These are phyloP conservation scores for Sporisorium reilianum DNA, from an alignment of 1,284 basidiomycete genomes.

Conservation along the genomic window DNA sequence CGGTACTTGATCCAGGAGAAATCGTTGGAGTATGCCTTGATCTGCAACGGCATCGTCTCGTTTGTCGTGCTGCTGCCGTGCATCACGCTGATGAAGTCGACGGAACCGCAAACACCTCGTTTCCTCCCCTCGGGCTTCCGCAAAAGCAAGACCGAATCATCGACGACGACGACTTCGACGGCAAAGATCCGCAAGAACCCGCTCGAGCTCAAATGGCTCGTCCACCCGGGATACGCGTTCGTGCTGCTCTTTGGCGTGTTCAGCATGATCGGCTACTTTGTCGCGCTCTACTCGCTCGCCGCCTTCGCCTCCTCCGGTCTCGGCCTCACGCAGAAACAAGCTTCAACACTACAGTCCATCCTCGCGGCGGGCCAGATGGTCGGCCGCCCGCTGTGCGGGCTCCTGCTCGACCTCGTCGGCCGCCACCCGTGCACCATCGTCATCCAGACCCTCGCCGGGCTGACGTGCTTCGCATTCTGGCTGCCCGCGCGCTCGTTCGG, in stretches of 20 bases:
- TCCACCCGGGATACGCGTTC: constrained; percentile 65
- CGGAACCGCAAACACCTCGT: constrained; percentile 20
- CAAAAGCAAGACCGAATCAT: not conserved
- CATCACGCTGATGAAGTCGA: constrained; percentile 67
- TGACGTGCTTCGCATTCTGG: constrained; percentile 71
- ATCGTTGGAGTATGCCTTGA: constrained; percentile 48
- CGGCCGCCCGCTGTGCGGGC: constrained; percentile 70
- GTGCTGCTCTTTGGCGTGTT: constrained; percentile 60
- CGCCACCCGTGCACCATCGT: constrained; percentile 70
- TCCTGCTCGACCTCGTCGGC: constrained; percentile 70
- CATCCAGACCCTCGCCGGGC: constrained; percentile 69
- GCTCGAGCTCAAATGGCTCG: constrained; percentile 57
- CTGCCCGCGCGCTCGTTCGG: constrained; percentile 69
- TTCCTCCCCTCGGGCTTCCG: constrained; percentile 19
- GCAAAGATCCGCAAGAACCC: constrained; percentile 56
- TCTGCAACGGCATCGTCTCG: constrained; percentile 68
- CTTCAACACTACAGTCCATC: constrained; percentile 71
- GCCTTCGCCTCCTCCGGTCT: constrained; percentile 71
- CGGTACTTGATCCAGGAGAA: constrained; percentile 44
- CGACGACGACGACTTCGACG: constrained; percentile 32
- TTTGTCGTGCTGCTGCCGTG: constrained; percentile 68
- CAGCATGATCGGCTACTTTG: constrained; percentile 70
- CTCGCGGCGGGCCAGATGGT: constrained; percentile 71
- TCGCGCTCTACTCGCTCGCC: constrained; percentile 71
- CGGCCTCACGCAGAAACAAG: constrained; percentile 70